Base-by-base conservation (phyloP, 352 stramenopile species). In the Phytophthora megakarya region DNA sequence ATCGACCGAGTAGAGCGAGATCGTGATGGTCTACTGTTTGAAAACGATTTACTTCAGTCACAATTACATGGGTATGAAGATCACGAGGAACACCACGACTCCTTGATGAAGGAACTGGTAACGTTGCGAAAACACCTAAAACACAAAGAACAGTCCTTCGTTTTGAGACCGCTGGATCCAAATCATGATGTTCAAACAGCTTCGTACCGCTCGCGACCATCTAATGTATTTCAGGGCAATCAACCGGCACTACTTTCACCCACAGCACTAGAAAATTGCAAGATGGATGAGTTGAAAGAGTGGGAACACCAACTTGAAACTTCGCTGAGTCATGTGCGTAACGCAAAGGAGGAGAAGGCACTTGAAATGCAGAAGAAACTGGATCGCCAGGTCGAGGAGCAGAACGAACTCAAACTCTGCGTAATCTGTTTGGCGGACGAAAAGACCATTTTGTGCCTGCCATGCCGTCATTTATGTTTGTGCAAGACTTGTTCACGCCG, bases 321-420 rank as follows among this genome's bases (percentile, higher is more conserved):
- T n/a, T 80, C 81, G 7, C 61, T 92, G 10, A 70, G 55, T 6
- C 76, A 73, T 5, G 80, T 91, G 18, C 82, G 85, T 11, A 73
- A 57, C 9, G 77, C 70, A 13, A 89, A 86, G 46, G 87, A 95
- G 46, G 83, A 91, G 40, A 91, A 88, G 53, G 86, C 86, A 3
- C 19, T 89, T 0, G 85, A 92, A 56, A 69, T 90, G 54, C 83
- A 93, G 55, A 83, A 92, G 60, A 82, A 80, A 28, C 64, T 95
- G 9, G 87, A 91, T 33, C 78, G 84, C 3, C 83, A 92, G 46
- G 73, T 89, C 5, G 85, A 91, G 37, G 81, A 89, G 30, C 81
- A 92, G 43, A 78, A 93, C 25, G 87, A 95, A 60, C 78, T 92
- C 56, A 95, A 94, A 67, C 79, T 93, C 13, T 95, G 87, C 54